Evolutionary conservation across 1,284 basidiomycete genomes (phyloP), one percentile per base, ranked within the genome.

Genomic region (Boletellus sp.): DNA sequence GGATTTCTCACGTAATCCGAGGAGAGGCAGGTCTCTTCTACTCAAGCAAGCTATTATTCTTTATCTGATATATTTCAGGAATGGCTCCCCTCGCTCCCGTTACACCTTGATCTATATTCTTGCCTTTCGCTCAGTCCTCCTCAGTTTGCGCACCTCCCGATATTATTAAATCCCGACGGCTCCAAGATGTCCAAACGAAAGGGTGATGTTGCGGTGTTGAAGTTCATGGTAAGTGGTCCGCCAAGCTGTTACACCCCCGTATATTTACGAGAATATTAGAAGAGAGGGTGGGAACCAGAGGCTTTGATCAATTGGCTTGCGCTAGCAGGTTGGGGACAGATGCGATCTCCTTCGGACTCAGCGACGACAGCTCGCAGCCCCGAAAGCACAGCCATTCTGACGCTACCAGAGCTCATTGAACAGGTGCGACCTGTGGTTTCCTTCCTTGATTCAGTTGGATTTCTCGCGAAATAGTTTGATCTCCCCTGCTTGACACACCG

Each of bases 151-250:
- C 96, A 99, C 64, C 73, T 99, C 3, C 95, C 95, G 0, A 76
- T 99, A 26, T 72, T 99, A 0, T 74, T 96, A 29, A 98, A 98
- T 59, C 73, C 83, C 0, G 92, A 98, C 63, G 94, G 94, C 0
- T 80, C 83, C 3, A 99, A 99, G 66, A 89, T 99, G 76, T 93
- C 89, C 17, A 99, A 99, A 64, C 77, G 96, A 8, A 84, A 87
- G 17, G 94, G 91, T 2, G 92, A 96, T 58, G 92, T 94, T 1
- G 77, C 80, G 32, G 93, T 97, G 3, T 73, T 84, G 23, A 85
- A 91, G 55, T 99, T 93, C 62, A 84, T 89, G 41, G 91, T 93
- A 55, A 48, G 79, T 59, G 30, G 3, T 3, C 16, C 9, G 19
- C 2, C 8, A 14, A 25, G 6, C 8, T 16, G 22, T 45, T 11